Base-by-base conservation (phyloP, 192 early-diverging fungal genomes). In the Spizellomyces sp. region DNA sequence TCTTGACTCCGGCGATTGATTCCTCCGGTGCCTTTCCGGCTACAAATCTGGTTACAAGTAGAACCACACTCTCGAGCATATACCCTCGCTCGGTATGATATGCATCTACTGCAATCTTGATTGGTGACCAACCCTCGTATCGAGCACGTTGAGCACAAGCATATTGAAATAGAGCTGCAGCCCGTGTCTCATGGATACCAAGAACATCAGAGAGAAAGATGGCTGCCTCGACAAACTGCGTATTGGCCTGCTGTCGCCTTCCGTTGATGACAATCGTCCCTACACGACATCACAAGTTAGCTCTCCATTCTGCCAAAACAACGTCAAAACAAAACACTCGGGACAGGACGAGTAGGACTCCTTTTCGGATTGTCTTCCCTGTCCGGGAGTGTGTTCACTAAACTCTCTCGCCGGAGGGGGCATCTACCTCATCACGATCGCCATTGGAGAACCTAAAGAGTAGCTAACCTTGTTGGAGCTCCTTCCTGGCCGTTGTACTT, bases 141-240 rank as follows among this genome's bases (percentile, higher is more conserved):
- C 48, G 9, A 5, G 73, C 60, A 27, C 56, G 62, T 44, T 52
- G n/a, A 21, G 83, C 81, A 4, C 86, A 81, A 15, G 83, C 84
- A 45, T 82, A 78, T 58, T 89, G 83, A 48, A 86, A 89, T 43
- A 95, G 77, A 7, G 85, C 77, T 4, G 91, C 84, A 5, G 94
- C 94, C 9, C 85, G 67, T 64, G 88, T 81, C 72, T 96, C 94
- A 78, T 91, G 88, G 52, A 95, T 82, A 22, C 89, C 83, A 41
- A 98, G 80, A 66, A 92, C 83, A 74, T 95, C 92, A 2, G 92
- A 91, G 43, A 98, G 70, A 71, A 88, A 81, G 61, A 90, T 73
- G 8, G 86, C 86, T 42, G 87, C 81, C 15, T 79, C 64, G 65
- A 81, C 83, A 71, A 94, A 95, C 14, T 89, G 84, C n/a, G 79